phyloP scores from a whole-genome alignment of 352 stramenopile genomes.

The Phytopythium oedochilum region DNA sequence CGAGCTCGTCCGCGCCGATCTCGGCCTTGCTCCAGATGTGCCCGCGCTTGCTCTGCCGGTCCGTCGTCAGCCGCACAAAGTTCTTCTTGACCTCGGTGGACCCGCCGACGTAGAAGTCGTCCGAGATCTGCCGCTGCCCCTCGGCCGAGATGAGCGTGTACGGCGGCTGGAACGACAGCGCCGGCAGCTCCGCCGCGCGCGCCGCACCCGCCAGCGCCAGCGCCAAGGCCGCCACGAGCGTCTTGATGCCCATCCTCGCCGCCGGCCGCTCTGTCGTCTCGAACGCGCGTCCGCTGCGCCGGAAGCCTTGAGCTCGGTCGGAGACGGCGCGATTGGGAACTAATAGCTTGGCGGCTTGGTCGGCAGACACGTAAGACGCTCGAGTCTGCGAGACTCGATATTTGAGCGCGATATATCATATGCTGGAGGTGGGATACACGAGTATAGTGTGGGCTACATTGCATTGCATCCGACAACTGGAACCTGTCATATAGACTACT shows the following conservation, averaged over 20 bases:
- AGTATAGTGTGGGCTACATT: background rate
- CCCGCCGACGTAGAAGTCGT: conserved; percentile 46
- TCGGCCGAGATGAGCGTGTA: conserved; percentile 51
- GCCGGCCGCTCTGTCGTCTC: background rate
- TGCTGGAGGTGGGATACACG: background rate
- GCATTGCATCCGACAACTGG: too few species aligned
- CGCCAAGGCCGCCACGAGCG: conserved; percentile 1
- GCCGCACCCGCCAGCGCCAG: conserved; percentile 14
- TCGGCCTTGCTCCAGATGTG: conserved; percentile 55
- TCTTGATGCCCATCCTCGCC: conserved; percentile 1
- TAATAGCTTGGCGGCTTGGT: background rate
- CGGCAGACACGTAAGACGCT: conserved; percentile 2
- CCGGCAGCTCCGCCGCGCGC: conserved; percentile 13
- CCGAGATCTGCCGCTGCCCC: conserved; percentile 56
- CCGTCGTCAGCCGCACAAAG: conserved; percentile 75
- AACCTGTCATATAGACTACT: too few species aligned
- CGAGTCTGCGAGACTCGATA: background rate
- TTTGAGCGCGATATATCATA: background rate
- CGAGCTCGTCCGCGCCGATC: conserved; percentile 45
- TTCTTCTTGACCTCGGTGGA: conserved; percentile 76
- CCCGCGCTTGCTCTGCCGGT: conserved; percentile 80
- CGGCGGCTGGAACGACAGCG: conserved; percentile 60
- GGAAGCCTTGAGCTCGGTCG: too few species aligned
- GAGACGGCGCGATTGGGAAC: background rate
- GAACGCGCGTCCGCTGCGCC: too few species aligned